These are phyloP conservation scores for Boletus eberwhitei DNA, from an alignment of 768 basidiomycete genomes.

Conservation along the genomic window DNA sequence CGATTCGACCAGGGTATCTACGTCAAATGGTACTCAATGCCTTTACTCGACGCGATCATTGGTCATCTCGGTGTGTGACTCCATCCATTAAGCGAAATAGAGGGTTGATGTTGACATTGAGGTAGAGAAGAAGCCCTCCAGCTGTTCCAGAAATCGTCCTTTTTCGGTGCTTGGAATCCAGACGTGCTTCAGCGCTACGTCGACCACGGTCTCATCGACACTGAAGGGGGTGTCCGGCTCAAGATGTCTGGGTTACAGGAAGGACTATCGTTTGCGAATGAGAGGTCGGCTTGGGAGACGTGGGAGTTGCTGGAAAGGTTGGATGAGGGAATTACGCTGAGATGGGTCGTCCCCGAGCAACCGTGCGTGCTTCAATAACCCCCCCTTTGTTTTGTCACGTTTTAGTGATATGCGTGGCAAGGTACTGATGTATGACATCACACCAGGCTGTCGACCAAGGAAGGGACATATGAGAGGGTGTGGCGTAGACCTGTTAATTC, in stretches of 20 bases:
- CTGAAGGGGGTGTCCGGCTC: constrained; percentile 44
- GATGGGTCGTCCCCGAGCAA: constrained; percentile 28
- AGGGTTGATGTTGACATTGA: background rate
- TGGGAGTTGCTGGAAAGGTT: constrained; percentile 29
- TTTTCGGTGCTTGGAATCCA: constrained; percentile 72
- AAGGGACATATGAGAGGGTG: constrained; percentile 19
- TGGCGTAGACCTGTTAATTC: constrained; percentile 31
- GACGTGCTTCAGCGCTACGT: constrained; percentile 58
- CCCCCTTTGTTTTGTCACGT: background rate
- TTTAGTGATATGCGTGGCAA: background rate
- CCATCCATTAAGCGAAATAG: background rate
- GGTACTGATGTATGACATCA: background rate
- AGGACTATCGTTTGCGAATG: constrained; percentile 56
- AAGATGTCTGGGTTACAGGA: constrained; percentile 70
- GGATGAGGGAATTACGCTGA: constrained; percentile 25
- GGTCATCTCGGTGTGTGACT: constrained; percentile 54
- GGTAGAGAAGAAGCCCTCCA: constrained; percentile 57
- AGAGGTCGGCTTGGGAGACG: constrained; percentile 16
- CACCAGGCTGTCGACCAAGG: constrained; percentile 12
- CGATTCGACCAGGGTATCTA: background rate
- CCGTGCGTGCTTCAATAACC: constrained; percentile 8
- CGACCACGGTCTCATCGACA: constrained; percentile 47
- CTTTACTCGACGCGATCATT: constrained; percentile 54
- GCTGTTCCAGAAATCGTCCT: constrained; percentile 49
- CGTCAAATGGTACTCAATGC: constrained; percentile 38